Base-by-base conservation (phyloP, 805 yeast species). In the Tetrapisispora iriomotensis region DNA sequence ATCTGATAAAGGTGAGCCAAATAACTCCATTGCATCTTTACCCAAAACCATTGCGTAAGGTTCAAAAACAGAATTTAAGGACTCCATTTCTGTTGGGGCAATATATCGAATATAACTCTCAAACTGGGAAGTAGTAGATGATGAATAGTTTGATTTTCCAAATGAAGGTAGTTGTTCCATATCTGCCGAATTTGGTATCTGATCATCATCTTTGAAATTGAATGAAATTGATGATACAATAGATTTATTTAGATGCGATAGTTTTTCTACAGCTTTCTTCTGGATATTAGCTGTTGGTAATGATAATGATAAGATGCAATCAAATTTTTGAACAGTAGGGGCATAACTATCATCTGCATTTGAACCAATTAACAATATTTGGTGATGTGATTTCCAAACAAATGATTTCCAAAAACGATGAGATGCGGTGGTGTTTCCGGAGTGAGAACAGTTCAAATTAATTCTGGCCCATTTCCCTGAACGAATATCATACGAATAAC, bases 371-470 rank as follows among this genome's bases (percentile, higher is more conserved):
- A 80, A 57, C 1, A 79, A 61, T 1, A 79, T 76, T 53, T 76
- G 77, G 51, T 82, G 90, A 56, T 82, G 94, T 1, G 88, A 79
- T 24, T 71, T 71, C 94, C 94, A 82, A 1, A 76, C 76, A 58
- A 72, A 77, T 0, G 82, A 75, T 45, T 75, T 78, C 74, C 83
- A 75, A 37, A 79, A 68, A 38, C 80, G 62, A 50, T 79, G 83
- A 31, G 77, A 61, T 49, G 77, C 80, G 1, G 72, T 66, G 23
- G 72, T 71, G 24, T 67, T 61, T 35, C 69, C 72, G 45, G 73
- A 77, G 35, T 70, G 67, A 48, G 79, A 65, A 54, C 70, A 66
- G 30, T 69, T 68, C 13, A 72, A 61, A 44, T 74, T 78, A 19
- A 82, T 57, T 40, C 77, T 64, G 0, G 82, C 72, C 88, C 90